A percentile compares a stretch with the other conserved stretches of the same genome.
Evolutionary conservation across 2,329 filamentous ascomycete genomes (phyloP).

Genomic region (Pseudogymnoascus sp.): DNA sequence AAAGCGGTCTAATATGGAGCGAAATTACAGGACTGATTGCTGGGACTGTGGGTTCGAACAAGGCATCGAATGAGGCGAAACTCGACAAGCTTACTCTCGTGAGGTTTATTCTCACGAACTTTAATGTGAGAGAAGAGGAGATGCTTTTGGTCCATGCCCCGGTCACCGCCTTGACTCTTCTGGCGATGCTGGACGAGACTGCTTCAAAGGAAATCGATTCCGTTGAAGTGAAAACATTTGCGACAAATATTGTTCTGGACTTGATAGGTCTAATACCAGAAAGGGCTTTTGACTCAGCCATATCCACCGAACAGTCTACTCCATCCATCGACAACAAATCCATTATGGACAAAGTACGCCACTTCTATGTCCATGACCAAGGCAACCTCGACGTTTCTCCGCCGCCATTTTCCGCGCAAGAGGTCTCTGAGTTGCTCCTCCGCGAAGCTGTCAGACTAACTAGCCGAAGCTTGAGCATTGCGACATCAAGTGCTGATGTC

Average conservation of each 20-base stretch:
- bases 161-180: slow-evolving; percentile 57
- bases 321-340: slow-evolving; percentile 36
- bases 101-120: slow-evolving; percentile 73
- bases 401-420: slow-evolving; percentile 48
- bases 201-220: slow-evolving; percentile 27
- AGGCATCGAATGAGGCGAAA: slow-evolving; percentile 32
- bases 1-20: slow-evolving; percentile 86
- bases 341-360: slow-evolving; percentile 50
- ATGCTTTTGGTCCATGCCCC: slow-evolving; percentile 86
- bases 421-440: slow-evolving; percentile 54
- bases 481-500: slow-evolving; percentile 38
- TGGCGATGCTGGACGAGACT: slow-evolving; percentile 47
- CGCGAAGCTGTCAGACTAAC: slow-evolving; percentile 47
- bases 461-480: slow-evolving; percentile 37
- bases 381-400: slow-evolving; percentile 55
- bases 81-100: slow-evolving; percentile 62
- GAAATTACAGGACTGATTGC: slow-evolving; percentile 64
- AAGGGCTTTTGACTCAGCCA: slow-evolving; percentile 44
- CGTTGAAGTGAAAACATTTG: slow-evolving; percentile 24
- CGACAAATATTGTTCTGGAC: slow-evolving; percentile 42
- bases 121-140: slow-evolving; percentile 92
- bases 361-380: slow-evolving; percentile 63
- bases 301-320: slow-evolving; percentile 22
- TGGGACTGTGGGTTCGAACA: slow-evolving; percentile 45
- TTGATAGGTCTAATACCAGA: slow-evolving; percentile 57